A percentile compares a stretch with the other conserved stretches of the same genome.
Conservation (phyloP, 768 basidiomycete genomes). For the Russula vinacea region DNA sequence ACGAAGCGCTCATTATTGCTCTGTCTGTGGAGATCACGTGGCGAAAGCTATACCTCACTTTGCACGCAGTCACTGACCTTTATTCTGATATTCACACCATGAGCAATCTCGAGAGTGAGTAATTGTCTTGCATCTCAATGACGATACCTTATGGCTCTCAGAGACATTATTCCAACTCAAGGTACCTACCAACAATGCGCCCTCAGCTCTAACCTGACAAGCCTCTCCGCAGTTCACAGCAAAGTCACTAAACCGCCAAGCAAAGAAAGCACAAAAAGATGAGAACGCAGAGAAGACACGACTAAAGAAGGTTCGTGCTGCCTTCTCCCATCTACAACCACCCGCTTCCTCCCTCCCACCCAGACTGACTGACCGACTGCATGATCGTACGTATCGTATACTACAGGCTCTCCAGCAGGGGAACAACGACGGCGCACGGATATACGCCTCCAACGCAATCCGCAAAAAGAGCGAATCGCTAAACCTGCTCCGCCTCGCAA, state of each 20-base stretch:
- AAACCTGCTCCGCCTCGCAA: slow-evolving; percentile 85
- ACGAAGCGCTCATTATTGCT: no score
- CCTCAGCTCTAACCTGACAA: not conserved
- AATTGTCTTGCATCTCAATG: not conserved
- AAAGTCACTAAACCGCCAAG: slow-evolving; percentile 90
- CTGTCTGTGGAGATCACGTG: not conserved
- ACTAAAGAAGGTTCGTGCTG: slow-evolving; percentile 79
- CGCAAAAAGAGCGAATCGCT: slow-evolving; percentile 95
- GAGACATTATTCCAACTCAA: slow-evolving; percentile 99
- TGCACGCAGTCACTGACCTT: not conserved
- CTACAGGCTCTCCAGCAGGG: slow-evolving; percentile 94
- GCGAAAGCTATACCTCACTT: no score
- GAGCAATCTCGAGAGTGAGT: slow-evolving; percentile 90
- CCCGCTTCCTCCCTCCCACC: not conserved
- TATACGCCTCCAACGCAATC: slow-evolving; percentile 98
- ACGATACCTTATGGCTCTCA: slow-evolving; percentile 42
- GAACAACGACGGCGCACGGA: slow-evolving; percentile 93
- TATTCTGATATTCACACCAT: slow-evolving; percentile 39
- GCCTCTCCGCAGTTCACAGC: slow-evolving; percentile 78
- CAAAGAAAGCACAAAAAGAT: slow-evolving; percentile 97
- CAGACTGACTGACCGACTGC: not conserved
- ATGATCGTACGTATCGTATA: not conserved
- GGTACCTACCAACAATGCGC: slow-evolving; percentile 42
- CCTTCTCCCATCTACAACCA: not conserved
- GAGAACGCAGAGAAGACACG: slow-evolving; percentile 84